Percentiles rank a stretch among this genome's conserved stretches.
These are phyloP conservation scores for Wallacemonas collosoma DNA, from an alignment of 208 protist species.

Conservation along the genomic window DNA sequence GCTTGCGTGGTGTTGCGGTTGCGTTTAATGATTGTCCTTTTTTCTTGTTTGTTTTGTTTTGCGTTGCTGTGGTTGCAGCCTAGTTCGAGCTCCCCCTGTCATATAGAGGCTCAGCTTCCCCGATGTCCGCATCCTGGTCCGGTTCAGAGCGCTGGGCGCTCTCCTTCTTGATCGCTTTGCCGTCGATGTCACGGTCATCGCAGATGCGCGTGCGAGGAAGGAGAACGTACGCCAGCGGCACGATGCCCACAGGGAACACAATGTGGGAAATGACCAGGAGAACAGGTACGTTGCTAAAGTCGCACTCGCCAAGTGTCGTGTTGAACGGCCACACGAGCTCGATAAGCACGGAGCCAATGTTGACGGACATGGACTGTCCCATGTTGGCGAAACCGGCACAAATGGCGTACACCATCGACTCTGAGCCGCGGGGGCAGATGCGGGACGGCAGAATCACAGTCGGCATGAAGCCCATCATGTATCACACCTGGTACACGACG, in stretches of 20 bases:
- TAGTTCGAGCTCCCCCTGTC: not conserved
- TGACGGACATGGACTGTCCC: slow-evolving; percentile 37
- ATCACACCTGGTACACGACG: slow-evolving; percentile 55
- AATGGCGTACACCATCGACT: slow-evolving; percentile 74
- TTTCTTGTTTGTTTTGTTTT: not conserved
- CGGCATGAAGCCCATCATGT: slow-evolving; percentile 82
- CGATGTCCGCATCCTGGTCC: not conserved
- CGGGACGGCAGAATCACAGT: slow-evolving; percentile 70
- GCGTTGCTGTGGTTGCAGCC: not conserved
- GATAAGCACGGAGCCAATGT: slow-evolving; percentile 49
- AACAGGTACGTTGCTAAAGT: slow-evolving; percentile 49
- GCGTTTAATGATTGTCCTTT: not conserved
- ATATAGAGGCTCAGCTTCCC: not conserved
- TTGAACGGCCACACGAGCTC: slow-evolving; percentile 46
- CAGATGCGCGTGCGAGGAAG: slow-evolving; percentile 16
- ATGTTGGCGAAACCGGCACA: slow-evolving; percentile 81
- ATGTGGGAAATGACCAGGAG: slow-evolving; percentile 45
- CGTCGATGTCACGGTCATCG: slow-evolving; percentile 19
- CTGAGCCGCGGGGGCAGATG: slow-evolving; percentile 73
- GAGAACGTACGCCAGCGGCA: slow-evolving; percentile 33
- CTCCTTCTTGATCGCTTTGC: slow-evolving; percentile 16
- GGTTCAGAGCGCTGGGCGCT: not conserved
- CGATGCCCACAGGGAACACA: slow-evolving; percentile 37
- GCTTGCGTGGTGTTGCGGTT: not conserved
- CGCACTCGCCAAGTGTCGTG: slow-evolving; percentile 36